Evolutionary conservation across 2,329 filamentous ascomycete species (phyloP), one percentile per base, ranked within the genome.

Genomic region (Chaetomiaceae sp.): DNA sequence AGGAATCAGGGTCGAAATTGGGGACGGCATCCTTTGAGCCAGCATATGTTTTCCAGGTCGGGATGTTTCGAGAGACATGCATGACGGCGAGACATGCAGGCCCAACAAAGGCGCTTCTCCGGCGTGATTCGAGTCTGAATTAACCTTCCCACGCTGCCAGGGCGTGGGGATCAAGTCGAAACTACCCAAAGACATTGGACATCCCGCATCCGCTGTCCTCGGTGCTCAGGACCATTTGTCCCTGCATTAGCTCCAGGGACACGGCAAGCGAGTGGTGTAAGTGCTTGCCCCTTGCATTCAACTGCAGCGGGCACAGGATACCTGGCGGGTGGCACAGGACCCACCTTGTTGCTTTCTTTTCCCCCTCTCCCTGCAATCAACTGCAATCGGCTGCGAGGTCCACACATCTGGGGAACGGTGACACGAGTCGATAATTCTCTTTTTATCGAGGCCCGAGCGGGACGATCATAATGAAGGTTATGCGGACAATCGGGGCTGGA

Each of bases 1-100:
- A 33, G 51, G 47, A 55, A 62, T 62, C 55, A 56, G 46, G 22
- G 39, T 31, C 37, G 36, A 56, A 55, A 61, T 50, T 54, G 49
- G 14, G 37, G n/a, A n/a, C 40, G 19, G 48, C 42, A 53, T 29
- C 22, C 49, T 25, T 14, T 43, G 40, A 36, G 39, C 38, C 51
- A 56, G 47, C 27, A 17, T 9, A 9, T 45, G 33, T 23, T 47
- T 46, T 34, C 29, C 42, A 29, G 44, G 19, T 20, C 34, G 44
- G 33, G 36, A 29, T n/a, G 29, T 45, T 46, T 38, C 27, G 39
- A 52, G 22, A 37, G 40, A 39, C 47, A n/a, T 53, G 47, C 53
- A 57, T 53, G 50, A 46, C 40, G 54, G 49, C 37, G 33, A 42
- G 49, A 53, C 49, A 47, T 31, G 22, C 44, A 47, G 25, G 37